phyloP scores from a whole-genome alignment of 2,329 filamentous ascomycete species.

The Blumeriella jaapii region DNA sequence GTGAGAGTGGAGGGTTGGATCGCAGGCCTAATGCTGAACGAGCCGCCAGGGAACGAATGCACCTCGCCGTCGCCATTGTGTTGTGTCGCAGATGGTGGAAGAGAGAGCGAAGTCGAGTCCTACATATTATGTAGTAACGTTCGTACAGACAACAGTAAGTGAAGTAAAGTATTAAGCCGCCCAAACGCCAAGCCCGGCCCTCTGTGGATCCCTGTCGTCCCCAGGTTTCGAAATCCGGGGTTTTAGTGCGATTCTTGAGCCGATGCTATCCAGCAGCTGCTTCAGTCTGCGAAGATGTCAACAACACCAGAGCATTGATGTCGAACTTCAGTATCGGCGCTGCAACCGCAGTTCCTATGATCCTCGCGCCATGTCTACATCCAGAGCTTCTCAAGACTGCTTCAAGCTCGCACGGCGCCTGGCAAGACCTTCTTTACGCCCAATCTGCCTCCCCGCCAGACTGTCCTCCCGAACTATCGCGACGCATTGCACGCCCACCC shows the following conservation, averaged over 20 bases:
- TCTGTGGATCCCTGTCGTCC: not conserved
- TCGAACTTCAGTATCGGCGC: not conserved
- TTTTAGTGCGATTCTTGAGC: not conserved
- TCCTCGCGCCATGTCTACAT: slow-evolving; percentile 38
- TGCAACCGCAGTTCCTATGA: no score
- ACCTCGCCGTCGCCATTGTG: slow-evolving; percentile 21
- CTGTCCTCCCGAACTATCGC: slow-evolving; percentile 37
- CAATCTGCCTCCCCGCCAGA: slow-evolving; percentile 15
- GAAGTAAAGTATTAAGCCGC: no score
- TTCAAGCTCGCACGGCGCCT: slow-evolving; percentile 34
- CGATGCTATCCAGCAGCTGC: not conserved
- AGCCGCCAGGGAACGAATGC: slow-evolving; percentile 15
- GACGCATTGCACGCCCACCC: slow-evolving; percentile 69
- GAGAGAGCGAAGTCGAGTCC: not conserved
- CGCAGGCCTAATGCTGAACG: slow-evolving; percentile 20
- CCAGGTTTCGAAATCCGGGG: not conserved
- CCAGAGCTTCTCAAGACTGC: slow-evolving; percentile 36
- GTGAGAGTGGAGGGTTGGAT: slow-evolving; percentile 8
- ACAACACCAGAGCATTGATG: not conserved
- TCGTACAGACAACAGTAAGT: no score
- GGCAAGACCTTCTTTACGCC: slow-evolving; percentile 25
- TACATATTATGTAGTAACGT: slow-evolving; percentile 2
- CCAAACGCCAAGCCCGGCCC: no score
- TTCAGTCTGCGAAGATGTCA: no score
- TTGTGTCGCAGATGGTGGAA: slow-evolving; percentile 8